Evolutionary conservation across 441 rosid species (phyloP).

Genomic region (Adansonia grandidieri): DNA sequence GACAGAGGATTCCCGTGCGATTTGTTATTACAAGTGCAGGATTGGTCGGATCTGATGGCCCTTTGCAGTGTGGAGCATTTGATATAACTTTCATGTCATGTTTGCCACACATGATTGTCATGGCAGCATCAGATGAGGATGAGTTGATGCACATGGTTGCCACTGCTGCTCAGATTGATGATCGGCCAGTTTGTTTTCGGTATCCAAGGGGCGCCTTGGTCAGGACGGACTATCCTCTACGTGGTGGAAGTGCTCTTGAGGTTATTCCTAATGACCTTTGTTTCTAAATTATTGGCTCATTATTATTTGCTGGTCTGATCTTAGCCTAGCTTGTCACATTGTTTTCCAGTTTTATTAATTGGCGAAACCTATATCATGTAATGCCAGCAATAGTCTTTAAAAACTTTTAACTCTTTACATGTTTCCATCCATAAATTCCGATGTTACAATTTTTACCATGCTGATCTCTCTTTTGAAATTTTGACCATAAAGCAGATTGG

Average conservation of each 20-base stretch:
- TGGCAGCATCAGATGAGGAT: conserved; percentile 93
- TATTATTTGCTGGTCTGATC: conserved; percentile 19
- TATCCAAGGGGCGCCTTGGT: conserved; percentile 82
- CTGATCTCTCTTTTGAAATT: conserved; percentile 30
- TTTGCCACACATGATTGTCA: conserved; percentile 92
- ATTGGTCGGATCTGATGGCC: conserved; percentile 89
- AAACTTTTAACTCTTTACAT: not conserved
- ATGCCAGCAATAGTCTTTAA: not conserved
- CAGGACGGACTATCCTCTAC: conserved; percentile 46
- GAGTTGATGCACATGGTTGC: conserved; percentile 91
- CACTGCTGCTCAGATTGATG: conserved; percentile 69
- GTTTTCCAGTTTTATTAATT: not conserved
- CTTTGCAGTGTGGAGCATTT: conserved; percentile 81
- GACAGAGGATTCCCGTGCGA: conserved; percentile 85
- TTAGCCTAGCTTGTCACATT: not conserved
- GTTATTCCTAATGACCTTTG: conserved; percentile 37
- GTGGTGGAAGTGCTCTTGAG: conserved; percentile 69
- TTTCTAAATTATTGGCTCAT: not conserved
- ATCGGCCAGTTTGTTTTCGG: conserved; percentile 85
- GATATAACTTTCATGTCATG: conserved; percentile 94
- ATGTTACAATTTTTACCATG: not conserved
- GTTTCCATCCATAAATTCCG: not conserved
- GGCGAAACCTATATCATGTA: not conserved
- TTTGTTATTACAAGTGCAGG: conserved; percentile 91
- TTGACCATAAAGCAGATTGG: conserved; percentile 69